Conservation (phyloP, 441 rosid genomes). For the Raphanus hybrid region DNA sequence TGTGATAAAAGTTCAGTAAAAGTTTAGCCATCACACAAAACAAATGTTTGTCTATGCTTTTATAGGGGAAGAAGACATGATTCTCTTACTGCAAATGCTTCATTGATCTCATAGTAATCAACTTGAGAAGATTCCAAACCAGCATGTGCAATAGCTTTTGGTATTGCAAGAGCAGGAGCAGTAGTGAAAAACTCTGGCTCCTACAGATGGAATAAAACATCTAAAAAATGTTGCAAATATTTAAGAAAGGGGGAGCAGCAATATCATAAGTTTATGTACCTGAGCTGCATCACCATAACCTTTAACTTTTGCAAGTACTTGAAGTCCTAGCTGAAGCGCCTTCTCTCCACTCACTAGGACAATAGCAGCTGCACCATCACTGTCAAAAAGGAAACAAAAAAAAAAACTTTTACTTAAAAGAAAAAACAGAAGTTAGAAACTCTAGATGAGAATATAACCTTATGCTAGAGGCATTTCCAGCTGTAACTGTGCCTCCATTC, state of each 20-base stretch:
- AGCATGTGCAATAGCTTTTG: conserved; percentile 84
- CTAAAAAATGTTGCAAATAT: neutral
- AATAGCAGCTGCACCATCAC: conserved; percentile 98
- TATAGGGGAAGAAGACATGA: neutral
- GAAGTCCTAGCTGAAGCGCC: conserved; percentile 76
- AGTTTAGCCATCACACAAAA: neutral
- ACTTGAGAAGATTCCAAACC: conserved; percentile 82
- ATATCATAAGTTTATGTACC: conserved; percentile 48
- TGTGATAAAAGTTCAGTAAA: conserved; percentile 35
- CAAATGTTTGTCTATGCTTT: neutral
- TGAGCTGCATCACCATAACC: conserved; percentile 98
- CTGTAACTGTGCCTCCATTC: conserved; percentile 92
- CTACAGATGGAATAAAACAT: conserved; percentile 47
- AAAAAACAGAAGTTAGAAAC: conserved; percentile 4
- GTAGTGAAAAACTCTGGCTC: conserved; percentile 90
- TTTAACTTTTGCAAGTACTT: conserved; percentile 78
- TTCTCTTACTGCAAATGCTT: conserved; percentile 88
- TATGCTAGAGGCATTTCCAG: conserved; percentile 99
- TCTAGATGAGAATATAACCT: conserved; percentile 53
- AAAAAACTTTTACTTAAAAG: neutral
- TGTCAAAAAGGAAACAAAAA: conserved; percentile 37
- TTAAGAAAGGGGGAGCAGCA: neutral
- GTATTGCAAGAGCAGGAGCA: conserved; percentile 89
- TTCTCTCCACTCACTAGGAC: conserved; percentile 91
- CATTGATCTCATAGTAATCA: conserved; percentile 95